Conservation (phyloP, 2,329 filamentous ascomycete species). For the Beauveria caledonica region DNA sequence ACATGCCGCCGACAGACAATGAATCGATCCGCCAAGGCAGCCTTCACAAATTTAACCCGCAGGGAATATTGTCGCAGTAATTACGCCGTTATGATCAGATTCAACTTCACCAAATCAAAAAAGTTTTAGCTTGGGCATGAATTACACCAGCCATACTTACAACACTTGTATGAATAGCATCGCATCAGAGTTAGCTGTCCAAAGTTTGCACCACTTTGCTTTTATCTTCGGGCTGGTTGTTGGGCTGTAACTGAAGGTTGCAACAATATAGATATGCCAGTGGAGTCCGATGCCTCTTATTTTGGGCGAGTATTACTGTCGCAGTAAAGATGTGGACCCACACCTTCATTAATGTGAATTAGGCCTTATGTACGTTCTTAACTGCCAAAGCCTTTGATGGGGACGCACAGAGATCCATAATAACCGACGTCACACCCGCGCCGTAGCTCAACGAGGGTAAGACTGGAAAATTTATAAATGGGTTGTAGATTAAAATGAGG, state of each 20-base stretch:
- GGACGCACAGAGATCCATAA: too few species aligned
- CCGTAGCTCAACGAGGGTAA: too few species aligned
- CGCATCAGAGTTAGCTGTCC: constrained; percentile 12
- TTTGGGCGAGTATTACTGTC: neutral
- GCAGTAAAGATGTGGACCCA: too few species aligned
- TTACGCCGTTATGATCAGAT: constrained; percentile 6
- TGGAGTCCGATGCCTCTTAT: constrained; percentile 3
- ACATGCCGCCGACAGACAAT: constrained; percentile 29
- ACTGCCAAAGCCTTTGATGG: too few species aligned
- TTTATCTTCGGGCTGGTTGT: neutral
- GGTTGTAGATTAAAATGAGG: too few species aligned
- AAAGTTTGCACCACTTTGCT: constrained; percentile 6
- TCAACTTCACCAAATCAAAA: constrained; percentile 10
- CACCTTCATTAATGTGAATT: too few species aligned
- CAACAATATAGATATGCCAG: constrained; percentile 5
- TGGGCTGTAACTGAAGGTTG: neutral
- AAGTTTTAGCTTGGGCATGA: constrained; percentile 13
- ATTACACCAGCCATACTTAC: constrained; percentile 13
- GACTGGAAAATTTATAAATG: too few species aligned
- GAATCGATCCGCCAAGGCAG: constrained; percentile 9
- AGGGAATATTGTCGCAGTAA: constrained; percentile 9
- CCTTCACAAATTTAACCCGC: constrained; percentile 10
- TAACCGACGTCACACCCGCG: too few species aligned
- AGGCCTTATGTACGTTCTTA: too few species aligned
- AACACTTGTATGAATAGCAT: constrained; percentile 14